phyloP scores from a whole-genome alignment of 139 green algal species.

The Eudorina sp. region DNA sequence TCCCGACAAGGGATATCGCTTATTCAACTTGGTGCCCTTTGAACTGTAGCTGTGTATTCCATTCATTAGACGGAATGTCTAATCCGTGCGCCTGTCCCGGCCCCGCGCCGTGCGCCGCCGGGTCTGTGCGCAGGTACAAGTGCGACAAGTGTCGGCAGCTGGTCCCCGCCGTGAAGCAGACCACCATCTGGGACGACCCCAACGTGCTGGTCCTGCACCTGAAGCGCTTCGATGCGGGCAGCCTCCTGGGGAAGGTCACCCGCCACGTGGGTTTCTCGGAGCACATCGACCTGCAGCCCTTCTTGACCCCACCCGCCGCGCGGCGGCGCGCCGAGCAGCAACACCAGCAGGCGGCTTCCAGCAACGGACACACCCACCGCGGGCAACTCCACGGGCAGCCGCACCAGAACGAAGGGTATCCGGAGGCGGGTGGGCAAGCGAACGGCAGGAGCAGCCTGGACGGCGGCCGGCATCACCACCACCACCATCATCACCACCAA shows the following conservation, averaged over 20 bases:
- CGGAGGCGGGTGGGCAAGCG: no score
- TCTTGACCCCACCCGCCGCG: constrained; percentile 57
- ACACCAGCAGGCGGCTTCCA: background rate
- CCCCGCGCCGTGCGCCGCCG: no score
- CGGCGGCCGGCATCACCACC: background rate
- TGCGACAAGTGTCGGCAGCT: constrained; percentile 70
- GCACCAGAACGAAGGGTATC: background rate
- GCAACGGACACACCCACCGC: background rate
- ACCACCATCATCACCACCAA: background rate
- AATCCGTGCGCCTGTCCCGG: background rate
- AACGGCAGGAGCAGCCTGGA: no score
- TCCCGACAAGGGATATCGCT: no score
- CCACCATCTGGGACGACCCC: constrained; percentile 81
- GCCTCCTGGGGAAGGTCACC: constrained; percentile 77
- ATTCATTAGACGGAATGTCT: no score
- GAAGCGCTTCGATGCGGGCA: constrained; percentile 68
- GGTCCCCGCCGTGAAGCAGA: constrained; percentile 61
- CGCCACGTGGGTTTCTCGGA: constrained; percentile 82
- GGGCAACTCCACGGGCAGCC: constrained; percentile 9
- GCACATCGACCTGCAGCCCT: constrained; percentile 79
- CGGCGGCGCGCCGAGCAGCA: background rate
- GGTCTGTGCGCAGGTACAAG: constrained; percentile 48
- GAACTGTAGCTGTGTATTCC: no score
- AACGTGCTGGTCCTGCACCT: constrained; percentile 91
- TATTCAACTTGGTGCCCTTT: no score